Conservation (phyloP, 176 grass and related monocot genomes). For the Elymus sibiricus region DNA sequence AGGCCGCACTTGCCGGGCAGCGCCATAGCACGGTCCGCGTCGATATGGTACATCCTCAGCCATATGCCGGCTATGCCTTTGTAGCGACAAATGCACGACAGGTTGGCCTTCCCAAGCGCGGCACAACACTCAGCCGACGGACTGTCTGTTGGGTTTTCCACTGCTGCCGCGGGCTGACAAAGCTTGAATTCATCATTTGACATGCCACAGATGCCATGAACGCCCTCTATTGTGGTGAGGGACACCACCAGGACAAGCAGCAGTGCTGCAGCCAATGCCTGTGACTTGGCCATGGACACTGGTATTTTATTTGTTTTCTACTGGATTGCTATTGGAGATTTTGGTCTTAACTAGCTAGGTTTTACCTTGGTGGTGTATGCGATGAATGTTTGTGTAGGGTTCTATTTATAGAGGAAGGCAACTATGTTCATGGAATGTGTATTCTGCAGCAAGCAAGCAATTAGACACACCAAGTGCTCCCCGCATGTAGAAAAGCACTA, state of each 20-base stretch:
- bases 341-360: neutral
- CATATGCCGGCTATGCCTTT: constrained; percentile 28
- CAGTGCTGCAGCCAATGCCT: neutral
- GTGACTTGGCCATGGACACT: constrained; percentile 2
- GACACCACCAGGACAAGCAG: neutral
- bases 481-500: no score
- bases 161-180: no score
- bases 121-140: no score
- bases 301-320: neutral
- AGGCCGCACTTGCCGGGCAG: constrained; percentile 1
- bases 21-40: constrained; percentile 21
- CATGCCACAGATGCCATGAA: constrained; percentile 32
- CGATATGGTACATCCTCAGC: constrained; percentile 52
- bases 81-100: constrained; percentile 40
- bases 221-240: neutral
- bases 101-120: no score
- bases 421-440: no score
- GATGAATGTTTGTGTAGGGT: neutral
- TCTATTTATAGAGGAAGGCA: constrained; percentile 19
- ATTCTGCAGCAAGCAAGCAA: no score
- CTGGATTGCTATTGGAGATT: neutral
- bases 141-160: no score
- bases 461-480: no score
- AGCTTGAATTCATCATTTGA: no score
- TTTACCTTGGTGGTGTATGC: neutral